Base-by-base conservation (phyloP, 768 basidiomycete genomes). In the Mycena polygramma region DNA sequence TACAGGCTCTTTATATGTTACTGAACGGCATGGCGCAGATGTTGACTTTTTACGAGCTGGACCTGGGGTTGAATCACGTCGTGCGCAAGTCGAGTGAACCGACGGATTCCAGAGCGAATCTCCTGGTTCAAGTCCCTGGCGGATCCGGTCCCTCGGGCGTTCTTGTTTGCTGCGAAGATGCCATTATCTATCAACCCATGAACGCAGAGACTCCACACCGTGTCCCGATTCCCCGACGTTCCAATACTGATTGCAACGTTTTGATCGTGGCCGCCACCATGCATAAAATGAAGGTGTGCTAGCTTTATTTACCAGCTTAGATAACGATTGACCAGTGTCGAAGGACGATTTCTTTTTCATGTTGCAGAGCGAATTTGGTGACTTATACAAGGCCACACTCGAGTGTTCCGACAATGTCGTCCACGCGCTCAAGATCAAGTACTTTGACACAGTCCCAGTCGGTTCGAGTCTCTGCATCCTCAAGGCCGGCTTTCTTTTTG, bases 321-420 rank as follows among this genome's bases (percentile, higher is more conserved):
- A 93, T 86, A 95, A 97, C 76, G 88, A 88, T 41, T 91, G 90
- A 41, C 94, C 96, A 77, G 97, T 97, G 76, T 39, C 39, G 96
- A 71, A 98, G 96, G 97, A 96, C 19, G 95, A 94, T 1, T 99
- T 99, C 85, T 99, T 99, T 86, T 98, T 99, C 86, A 85, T 99
- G 19, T 83, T 99, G 51, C 98, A 99, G 86, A 95, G 91, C 74
- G 98, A 99, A 83, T 94, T 97, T 69, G 97, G 97, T 0, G 98
- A 99, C 77, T 80, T 99, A 45, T 98, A 92, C 85, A 99, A 99
- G 77, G 94, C 98, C 60, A 98, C 95, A 2, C 97, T 99, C 74
- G 97, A 99, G 68, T 95, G 98, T 75, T 92, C 96, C 78, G 96
- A 97, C 60, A 96, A 98, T 77, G 94, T 96, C 80, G 97, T 98